Percentiles rank a stretch among this genome's conserved stretches.
Evolutionary conservation across 2,329 filamentous ascomycete species (phyloP).

Genomic region (Colletotrichum sp.): DNA sequence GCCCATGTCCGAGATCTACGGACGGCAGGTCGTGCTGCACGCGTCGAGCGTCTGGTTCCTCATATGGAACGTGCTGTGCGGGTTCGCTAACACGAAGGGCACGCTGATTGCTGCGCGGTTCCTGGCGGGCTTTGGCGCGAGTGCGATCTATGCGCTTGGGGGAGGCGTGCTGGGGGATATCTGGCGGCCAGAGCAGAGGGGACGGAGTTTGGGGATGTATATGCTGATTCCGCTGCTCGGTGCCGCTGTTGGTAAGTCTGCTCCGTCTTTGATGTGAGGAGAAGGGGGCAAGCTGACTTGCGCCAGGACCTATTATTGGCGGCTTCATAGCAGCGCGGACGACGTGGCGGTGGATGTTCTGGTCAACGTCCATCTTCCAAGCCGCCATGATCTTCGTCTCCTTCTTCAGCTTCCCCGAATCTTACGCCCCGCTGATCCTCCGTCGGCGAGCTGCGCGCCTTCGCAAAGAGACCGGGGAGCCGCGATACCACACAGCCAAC

Average conservation of each 20-base stretch:
- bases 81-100: background rate
- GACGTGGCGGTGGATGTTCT: background rate
- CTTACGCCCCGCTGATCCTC: background rate
- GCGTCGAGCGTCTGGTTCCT: background rate
- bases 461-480: background rate
- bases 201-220: background rate
- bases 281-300: background rate
- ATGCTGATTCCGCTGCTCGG: background rate
- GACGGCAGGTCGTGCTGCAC: background rate
- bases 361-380: background rate
- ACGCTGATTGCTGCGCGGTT: background rate
- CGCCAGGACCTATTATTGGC: background rate
- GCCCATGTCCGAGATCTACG: background rate
- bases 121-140: background rate
- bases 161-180: background rate
- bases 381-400: background rate
- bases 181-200: background rate
- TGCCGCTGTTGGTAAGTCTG: background rate
- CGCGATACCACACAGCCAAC: background rate
- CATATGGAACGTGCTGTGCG: background rate
- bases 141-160: background rate
- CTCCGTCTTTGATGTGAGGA: background rate
- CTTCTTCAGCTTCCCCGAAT: background rate
- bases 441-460: background rate
- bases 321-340: background rate